Evolutionary conservation across 1,284 basidiomycete species (phyloP).

Genomic region (Polyporus tsugae): DNA sequence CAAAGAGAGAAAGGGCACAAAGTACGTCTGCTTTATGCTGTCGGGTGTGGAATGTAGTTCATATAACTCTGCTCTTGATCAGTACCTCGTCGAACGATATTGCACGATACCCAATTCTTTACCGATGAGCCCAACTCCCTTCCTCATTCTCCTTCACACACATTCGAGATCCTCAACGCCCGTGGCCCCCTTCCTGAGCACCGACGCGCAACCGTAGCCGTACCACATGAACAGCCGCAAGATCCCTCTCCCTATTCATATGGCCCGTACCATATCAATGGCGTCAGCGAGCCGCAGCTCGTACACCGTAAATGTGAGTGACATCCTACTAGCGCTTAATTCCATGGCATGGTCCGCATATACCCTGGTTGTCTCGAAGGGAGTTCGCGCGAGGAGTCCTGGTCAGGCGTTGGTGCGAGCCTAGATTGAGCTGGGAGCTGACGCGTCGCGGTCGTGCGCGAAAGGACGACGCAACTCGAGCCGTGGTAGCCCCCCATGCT

Average conservation of each 20-base stretch:
- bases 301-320: slow-evolving; percentile 12
- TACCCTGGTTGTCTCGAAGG: too few relatives aligned
- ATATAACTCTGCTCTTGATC: not conserved
- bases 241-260: not conserved
- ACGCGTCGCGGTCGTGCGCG: too few relatives aligned
- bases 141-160: not conserved
- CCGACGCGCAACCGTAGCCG: slow-evolving; percentile 4
- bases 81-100: slow-evolving; percentile 15
- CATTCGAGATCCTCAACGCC: slow-evolving; percentile 6
- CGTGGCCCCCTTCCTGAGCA: slow-evolving; percentile 7
- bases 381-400: too few relatives aligned
- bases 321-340: not conserved
- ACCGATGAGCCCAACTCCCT: slow-evolving; percentile 18
- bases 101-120: slow-evolving; percentile 16
- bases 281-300: not conserved
- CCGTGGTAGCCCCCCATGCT: too few relatives aligned
- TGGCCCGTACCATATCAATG: slow-evolving; percentile 4
- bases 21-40: not conserved
- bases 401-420: too few relatives aligned
- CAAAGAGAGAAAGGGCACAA: slow-evolving; percentile 11
- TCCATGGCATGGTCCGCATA: not conserved
- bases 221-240: not conserved
- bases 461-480: too few relatives aligned
- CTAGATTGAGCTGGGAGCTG: too few relatives aligned
- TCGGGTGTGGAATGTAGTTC: not conserved